These are phyloP conservation scores for Phylloporus gajari DNA, from an alignment of 1,284 basidiomycete genomes.

Conservation along the genomic window DNA sequence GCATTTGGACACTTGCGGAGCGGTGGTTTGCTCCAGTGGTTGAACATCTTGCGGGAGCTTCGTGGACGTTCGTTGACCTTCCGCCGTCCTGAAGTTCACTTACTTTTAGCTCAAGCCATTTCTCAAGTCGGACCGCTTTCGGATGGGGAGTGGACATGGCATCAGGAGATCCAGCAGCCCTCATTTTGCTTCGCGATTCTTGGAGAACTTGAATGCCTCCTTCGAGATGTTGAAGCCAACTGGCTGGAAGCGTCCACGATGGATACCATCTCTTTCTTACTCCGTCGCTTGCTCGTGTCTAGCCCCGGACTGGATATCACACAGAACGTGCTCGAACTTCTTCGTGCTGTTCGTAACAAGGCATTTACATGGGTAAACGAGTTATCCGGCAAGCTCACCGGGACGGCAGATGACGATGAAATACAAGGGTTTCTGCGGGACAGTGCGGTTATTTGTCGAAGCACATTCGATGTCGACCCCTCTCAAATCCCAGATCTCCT, in stretches of 20 bases:
- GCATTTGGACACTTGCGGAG: constrained; percentile 8
- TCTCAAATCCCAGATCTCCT: constrained; percentile 30
- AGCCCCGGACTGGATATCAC: background rate
- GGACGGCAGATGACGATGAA: constrained; percentile 27
- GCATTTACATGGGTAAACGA: background rate
- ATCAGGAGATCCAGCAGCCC: background rate
- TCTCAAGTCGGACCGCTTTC: constrained; percentile 1
- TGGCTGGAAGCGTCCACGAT: constrained; percentile 43
- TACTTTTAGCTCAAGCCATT: background rate
- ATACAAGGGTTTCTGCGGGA: constrained; percentile 44
- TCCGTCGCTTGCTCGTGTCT: background rate
- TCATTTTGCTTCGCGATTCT: constrained; percentile 1
- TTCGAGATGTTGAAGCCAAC: constrained; percentile 47
- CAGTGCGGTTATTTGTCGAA: constrained; percentile 51
- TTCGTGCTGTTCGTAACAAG: background rate
- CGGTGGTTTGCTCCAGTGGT: constrained; percentile 2
- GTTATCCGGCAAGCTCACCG: background rate
- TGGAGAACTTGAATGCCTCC: background rate
- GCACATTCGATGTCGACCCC: constrained; percentile 52
- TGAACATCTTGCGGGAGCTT: constrained; percentile 10
- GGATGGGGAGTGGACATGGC: background rate
- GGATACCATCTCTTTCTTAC: background rate
- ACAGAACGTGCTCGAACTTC: background rate
- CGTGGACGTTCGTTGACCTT: background rate
- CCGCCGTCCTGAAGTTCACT: constrained; percentile 4